phyloP scores from a whole-genome alignment of 345 rosid genomes.

The Fremontodendron californicum region DNA sequence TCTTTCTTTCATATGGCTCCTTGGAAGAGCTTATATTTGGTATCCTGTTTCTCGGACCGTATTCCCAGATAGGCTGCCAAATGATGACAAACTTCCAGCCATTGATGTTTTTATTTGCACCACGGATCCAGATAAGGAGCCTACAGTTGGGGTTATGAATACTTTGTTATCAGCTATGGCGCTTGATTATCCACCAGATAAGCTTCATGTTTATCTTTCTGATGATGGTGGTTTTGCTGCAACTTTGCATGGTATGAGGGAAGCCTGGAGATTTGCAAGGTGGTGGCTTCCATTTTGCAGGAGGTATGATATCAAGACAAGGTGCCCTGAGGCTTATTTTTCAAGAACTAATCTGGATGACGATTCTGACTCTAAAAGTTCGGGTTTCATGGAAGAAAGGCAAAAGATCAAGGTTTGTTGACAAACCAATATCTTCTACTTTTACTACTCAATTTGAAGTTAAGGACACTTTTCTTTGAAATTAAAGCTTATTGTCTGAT shows the following conservation, averaged over 20 bases:
- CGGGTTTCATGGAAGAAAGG: neutral
- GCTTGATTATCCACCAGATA: constrained; percentile 34
- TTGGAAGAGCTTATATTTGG: constrained; percentile 31
- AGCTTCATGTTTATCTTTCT: constrained; percentile 33
- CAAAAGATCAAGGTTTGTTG: neutral
- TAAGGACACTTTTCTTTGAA: neutral
- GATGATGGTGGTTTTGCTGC: constrained; percentile 22
- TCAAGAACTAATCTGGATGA: neutral
- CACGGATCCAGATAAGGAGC: constrained; percentile 32
- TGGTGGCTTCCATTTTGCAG: constrained; percentile 55
- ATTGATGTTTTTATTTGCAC: constrained; percentile 36
- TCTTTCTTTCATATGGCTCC: constrained; percentile 36
- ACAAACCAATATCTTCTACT: neutral
- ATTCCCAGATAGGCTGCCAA: constrained; percentile 35
- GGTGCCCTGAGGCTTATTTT: constrained; percentile 6
- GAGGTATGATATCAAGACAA: constrained; percentile 25
- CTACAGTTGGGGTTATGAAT: constrained; percentile 31
- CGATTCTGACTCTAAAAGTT: neutral
- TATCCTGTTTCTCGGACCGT: constrained; percentile 30
- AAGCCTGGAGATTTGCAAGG: constrained; percentile 38
- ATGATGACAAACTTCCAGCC: constrained; percentile 19
- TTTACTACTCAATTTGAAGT: constrained; percentile 4
- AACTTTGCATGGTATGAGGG: constrained; percentile 40
- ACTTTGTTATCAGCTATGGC: constrained; percentile 37
- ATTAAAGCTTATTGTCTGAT: neutral